Conservation (phyloP, 1,139 yeast genomes). For the Zygoascus meyerae region DNA sequence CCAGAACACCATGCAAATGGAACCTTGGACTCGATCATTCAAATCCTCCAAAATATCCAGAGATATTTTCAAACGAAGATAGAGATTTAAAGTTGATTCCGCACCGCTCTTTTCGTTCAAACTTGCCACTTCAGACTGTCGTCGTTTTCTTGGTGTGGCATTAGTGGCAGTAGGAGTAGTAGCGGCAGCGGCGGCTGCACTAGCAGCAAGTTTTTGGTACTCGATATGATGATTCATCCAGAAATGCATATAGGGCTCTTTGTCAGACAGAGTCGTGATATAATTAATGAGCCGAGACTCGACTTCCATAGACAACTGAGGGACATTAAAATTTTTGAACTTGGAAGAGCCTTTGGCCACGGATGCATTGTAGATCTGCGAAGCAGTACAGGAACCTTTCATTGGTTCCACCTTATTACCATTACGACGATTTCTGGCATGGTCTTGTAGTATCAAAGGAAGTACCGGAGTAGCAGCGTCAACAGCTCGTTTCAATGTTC, state of each 20-base stretch:
- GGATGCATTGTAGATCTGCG: slow-evolving; percentile 6
- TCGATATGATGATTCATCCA: slow-evolving; percentile 25
- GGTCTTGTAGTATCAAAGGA: slow-evolving; percentile 27
- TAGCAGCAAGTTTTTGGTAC: slow-evolving; percentile 8
- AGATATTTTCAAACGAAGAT: slow-evolving; percentile 25
- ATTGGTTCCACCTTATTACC: neutral
- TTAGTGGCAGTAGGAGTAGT: neutral
- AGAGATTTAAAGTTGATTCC: slow-evolving; percentile 24
- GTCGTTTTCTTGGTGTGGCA: slow-evolving; percentile 8
- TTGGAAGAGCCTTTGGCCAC: neutral
- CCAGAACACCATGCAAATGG: slow-evolving; percentile 33
- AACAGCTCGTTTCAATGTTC: slow-evolving; percentile 23
- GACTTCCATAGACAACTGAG: slow-evolving; percentile 21
- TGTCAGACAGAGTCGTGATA: slow-evolving; percentile 24
- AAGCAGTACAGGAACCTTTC: slow-evolving; percentile 1
- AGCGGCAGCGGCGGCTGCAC: slow-evolving; percentile 1
- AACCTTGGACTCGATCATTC: slow-evolving; percentile 32
- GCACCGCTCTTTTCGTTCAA: neutral
- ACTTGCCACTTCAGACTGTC: slow-evolving; percentile 3
- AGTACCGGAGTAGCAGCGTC: slow-evolving; percentile 30
- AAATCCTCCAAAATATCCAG: slow-evolving; percentile 28
- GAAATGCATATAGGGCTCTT: slow-evolving; percentile 22
- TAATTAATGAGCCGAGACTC: slow-evolving; percentile 22
- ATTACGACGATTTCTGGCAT: slow-evolving; percentile 12
- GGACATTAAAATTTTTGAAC: slow-evolving; percentile 14